Conservation (phyloP, 1,139 yeast species). For the Hemisphaericaspora subhashii region DNA sequence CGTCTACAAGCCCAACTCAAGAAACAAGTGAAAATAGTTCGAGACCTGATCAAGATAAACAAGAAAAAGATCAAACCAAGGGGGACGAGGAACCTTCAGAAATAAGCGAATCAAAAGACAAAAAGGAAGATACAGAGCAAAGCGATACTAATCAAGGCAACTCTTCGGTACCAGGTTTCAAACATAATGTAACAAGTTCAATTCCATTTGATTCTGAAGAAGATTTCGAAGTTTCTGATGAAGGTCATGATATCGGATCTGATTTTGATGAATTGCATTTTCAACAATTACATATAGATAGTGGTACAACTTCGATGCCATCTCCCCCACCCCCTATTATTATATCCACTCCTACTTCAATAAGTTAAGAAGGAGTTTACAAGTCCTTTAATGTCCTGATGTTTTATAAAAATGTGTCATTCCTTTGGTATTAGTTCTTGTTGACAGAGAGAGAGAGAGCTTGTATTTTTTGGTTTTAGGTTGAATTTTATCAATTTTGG, state of each 20-base stretch:
- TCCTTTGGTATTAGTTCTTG: background rate
- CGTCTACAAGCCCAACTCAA: constrained; percentile 1
- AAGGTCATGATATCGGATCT: constrained; percentile 22
- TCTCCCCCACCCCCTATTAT: constrained; percentile 21
- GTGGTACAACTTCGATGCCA: background rate
- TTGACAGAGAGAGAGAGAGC: too few relatives aligned
- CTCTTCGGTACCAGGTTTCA: constrained; percentile 33
- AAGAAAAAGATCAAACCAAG: constrained; percentile 1
- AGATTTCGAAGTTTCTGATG: constrained; percentile 33
- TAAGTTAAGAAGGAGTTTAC: constrained; percentile 10
- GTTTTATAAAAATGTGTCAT: background rate
- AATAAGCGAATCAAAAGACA: background rate
- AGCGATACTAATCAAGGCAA: constrained; percentile 9
- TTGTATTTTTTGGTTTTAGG: too few relatives aligned
- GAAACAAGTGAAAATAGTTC: background rate
- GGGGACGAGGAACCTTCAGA: background rate
- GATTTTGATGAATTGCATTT: constrained; percentile 14
- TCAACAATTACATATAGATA: constrained; percentile 8
- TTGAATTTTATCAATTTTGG: background rate
- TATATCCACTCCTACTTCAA: constrained; percentile 25
- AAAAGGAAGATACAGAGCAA: background rate
- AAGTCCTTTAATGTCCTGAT: background rate
- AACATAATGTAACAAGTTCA: constrained; percentile 21
- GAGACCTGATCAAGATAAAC: constrained; percentile 3
- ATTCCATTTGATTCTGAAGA: constrained; percentile 30